phyloP scores from a whole-genome alignment of 345 rosid species.

The Eucalyptus guilfoylei region DNA sequence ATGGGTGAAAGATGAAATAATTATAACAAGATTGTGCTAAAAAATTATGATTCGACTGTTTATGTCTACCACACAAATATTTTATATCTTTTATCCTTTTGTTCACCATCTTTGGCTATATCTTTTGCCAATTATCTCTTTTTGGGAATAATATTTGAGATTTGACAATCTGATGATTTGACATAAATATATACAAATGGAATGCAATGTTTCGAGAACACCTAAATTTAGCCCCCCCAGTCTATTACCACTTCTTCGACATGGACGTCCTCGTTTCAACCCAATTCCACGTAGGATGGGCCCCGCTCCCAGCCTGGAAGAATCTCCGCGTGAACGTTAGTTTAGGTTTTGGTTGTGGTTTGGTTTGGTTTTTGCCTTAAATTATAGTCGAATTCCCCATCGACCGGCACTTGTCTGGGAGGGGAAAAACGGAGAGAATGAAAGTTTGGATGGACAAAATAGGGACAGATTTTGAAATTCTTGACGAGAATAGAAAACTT shows the following conservation, averaged over 20 bases:
- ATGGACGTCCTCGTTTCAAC: not conserved
- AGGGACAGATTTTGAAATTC: not conserved
- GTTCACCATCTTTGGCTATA: not conserved
- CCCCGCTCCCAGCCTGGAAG: constrained; percentile 2
- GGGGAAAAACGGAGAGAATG: not conserved
- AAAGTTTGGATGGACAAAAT: not conserved
- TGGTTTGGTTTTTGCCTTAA: not conserved
- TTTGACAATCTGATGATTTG: not conserved
- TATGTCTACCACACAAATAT: accelerated
- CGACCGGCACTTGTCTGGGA: not conserved
- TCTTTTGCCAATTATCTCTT: not conserved
- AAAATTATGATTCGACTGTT: not conserved
- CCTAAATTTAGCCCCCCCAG: not conserved
- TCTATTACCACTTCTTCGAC: not conserved
- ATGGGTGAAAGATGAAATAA: no score
- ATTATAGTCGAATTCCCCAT: not conserved
- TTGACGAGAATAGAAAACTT: not conserved
- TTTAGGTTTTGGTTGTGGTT: not conserved
- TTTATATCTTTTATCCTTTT: not conserved
- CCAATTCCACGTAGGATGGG: not conserved
- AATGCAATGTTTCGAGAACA: not conserved
- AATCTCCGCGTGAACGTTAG: not conserved
- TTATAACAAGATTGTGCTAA: not conserved
- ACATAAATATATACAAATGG: not conserved
- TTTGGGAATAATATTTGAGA: not conserved